Base-by-base conservation (phyloP, 495 filamentous ascomycete genomes). In the Hypoxylon perforatum region DNA sequence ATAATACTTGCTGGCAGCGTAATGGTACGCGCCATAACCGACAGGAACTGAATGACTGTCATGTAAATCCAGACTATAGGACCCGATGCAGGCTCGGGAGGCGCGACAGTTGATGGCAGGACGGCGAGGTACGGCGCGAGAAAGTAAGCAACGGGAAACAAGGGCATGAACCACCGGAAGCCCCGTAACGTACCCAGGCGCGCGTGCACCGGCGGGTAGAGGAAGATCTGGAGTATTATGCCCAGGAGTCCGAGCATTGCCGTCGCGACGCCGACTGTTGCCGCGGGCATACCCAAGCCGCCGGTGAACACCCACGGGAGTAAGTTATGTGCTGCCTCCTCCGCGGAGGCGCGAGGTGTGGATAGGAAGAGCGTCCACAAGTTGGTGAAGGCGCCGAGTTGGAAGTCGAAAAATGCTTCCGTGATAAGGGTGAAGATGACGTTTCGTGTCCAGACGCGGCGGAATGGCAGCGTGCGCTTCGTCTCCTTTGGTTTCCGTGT, bases 281-380 rank as follows among this genome's bases (percentile, higher is more conserved):
- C 84, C 0, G 92, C 90, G 17, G 90, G 85, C 73, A 95, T 87
- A 36, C 90, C 92, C 19, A 94, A 78, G 21, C 92, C 92, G 46
- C 92, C 92, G 2, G 90, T 93, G 79, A 95, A 95, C 67, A 78
- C 70, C 75, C 94, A 89, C 0, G 89, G 89, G 2, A 87, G 80
- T 6, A 74, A 67, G 10, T n/a, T n/a, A n/a, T 38, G 70, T 33
- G 51, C 36, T 4, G 64, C 41, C 12, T 75, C 67, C n/a, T 72
- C 42, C 2, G 73, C 73, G 61, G 89, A 84, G 58, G 89, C 87
- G 44, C 90, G 89, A 0, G 92, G 90, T 0, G 91, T 90, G 3
- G 90, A 92, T 57, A 96, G 86, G 82, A 93, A 94, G 54, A 92
- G 86, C 47, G 90, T 89, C 90, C 90, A 94, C 42, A 94, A 81